Conservation (phyloP, 106 monocot species). For the Narthecium ossifragum region DNA sequence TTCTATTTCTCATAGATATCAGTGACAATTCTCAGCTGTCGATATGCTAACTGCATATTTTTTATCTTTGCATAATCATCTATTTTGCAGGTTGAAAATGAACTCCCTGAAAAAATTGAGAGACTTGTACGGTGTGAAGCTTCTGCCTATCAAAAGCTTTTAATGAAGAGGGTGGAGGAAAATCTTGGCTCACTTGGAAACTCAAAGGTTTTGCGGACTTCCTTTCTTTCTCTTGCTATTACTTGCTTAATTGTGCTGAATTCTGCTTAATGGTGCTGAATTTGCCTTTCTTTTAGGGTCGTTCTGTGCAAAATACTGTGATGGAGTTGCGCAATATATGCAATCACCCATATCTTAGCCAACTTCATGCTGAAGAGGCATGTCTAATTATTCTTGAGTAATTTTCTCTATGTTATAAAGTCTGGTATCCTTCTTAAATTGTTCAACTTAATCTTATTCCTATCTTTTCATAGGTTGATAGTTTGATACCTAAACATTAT, state of each 20-base stretch:
- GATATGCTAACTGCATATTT: not conserved
- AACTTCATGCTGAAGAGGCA: constrained; percentile 91
- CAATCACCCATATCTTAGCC: constrained; percentile 98
- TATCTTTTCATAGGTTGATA: constrained; percentile 51
- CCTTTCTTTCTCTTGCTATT: constrained; percentile 11
- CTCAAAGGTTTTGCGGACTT: constrained; percentile 42
- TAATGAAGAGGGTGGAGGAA: constrained; percentile 95
- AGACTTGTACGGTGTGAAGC: constrained; percentile 95
- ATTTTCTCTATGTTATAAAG: not conserved
- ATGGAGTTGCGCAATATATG: constrained; percentile 99
- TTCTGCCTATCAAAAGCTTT: constrained; percentile 98
- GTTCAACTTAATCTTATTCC: constrained; percentile 1
- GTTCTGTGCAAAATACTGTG: constrained; percentile 93
- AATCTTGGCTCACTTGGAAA: constrained; percentile 91
- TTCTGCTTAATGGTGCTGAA: not conserved
- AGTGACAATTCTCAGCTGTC: too few relatives aligned
- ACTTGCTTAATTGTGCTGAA: constrained; percentile 1
- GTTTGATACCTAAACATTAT: constrained; percentile 78
- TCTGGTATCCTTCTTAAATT: not conserved
- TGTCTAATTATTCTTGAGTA: not conserved
- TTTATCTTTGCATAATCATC: constrained; percentile 2
- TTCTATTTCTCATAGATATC: too few relatives aligned
- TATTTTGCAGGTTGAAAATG: constrained; percentile 78
- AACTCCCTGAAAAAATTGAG: constrained; percentile 98
- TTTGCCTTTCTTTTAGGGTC: constrained; percentile 53